phyloP scores from a whole-genome alignment of 768 basidiomycete species.

The Lentinus brumalis region DNA sequence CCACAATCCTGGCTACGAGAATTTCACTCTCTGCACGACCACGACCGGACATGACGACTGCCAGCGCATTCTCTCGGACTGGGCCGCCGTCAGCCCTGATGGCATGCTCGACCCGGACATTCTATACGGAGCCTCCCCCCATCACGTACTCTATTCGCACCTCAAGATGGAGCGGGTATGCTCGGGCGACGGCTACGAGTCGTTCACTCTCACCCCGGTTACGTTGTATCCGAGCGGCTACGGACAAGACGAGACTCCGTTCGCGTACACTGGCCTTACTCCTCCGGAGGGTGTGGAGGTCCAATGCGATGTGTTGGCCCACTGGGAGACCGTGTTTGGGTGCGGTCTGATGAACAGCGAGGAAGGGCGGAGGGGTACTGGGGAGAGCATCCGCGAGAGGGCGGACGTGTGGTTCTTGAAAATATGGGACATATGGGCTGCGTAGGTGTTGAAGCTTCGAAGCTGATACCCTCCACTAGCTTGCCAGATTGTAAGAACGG shows the following conservation, averaged over 20 bases:
- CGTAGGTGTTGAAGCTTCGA: background rate
- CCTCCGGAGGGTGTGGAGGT: background rate
- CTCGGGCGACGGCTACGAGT: background rate
- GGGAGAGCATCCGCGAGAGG: background rate
- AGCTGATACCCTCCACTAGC: background rate
- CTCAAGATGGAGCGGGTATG: background rate
- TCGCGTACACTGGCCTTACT: background rate
- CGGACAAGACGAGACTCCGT: conserved; percentile 38
- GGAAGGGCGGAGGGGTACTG: background rate
- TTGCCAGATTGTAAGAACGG: too few relatives aligned
- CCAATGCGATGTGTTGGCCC: background rate
- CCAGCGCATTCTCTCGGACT: conserved; percentile 4
- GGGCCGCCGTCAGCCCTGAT: conserved; percentile 4
- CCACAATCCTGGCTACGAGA: conserved; percentile 20
- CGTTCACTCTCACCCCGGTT: conserved; percentile 28
- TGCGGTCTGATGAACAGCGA: background rate
- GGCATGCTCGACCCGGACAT: background rate
- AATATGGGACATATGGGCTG: background rate
- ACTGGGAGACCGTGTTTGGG: background rate
- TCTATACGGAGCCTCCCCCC: conserved; percentile 23
- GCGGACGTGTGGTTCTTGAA: conserved; percentile 13
- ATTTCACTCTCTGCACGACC: conserved; percentile 22
- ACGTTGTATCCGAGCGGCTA: conserved; percentile 37
- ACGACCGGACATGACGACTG: conserved; percentile 9
- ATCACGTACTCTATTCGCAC: conserved; percentile 18